Evolutionary conservation across 2,329 filamentous ascomycete genomes (phyloP), one percentile per base, ranked within the genome.

Genomic region (Phialocephala sp.): DNA sequence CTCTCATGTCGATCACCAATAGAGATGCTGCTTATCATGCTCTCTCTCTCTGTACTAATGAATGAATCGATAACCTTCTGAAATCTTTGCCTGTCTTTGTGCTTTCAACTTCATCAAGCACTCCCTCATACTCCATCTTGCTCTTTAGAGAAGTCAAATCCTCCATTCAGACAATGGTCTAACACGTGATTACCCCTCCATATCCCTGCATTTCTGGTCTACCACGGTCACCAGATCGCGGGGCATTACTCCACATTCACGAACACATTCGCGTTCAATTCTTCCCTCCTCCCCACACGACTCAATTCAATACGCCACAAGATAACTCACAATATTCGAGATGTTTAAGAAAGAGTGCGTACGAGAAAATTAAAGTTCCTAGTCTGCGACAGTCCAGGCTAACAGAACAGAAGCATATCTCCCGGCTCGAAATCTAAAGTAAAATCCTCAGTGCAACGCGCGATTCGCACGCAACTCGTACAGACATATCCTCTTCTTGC

Each of bases 261-360:
- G 55, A 64, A 56, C 45, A 36, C n/a, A 22, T 22, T 50, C 47
- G 20, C 35, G 14, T 22, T 43, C 52, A 39, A 50, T 36, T 15
- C 27, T 43, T 27, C 58, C 58, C 61, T 22, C 41, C 58, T 62
- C 50, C 2, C n/a, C 20, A 50, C 45, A 50, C 43, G 14, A 12
- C 62, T 59, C 50, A 39, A 6, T 4, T 11, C 60, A 58, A 57
- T 27, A 60, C 55, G 41, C 39, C 27, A 63, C 54, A 61, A 66
- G 18, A 66, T 27, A 47, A 47, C 59, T 18, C 52, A 32, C 32
- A 59, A 59, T 50, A 59, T 41, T 55, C 69, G 87, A 76, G 69
- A 97, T 97, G 93, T 97, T 97, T 79, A 97, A 97, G 78, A 97
- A 95, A 85, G 92, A 96, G 93, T 95, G 80, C 76, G 86, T 18